Conservation (phyloP, 768 basidiomycete species). For the Baorangia bicolor region DNA sequence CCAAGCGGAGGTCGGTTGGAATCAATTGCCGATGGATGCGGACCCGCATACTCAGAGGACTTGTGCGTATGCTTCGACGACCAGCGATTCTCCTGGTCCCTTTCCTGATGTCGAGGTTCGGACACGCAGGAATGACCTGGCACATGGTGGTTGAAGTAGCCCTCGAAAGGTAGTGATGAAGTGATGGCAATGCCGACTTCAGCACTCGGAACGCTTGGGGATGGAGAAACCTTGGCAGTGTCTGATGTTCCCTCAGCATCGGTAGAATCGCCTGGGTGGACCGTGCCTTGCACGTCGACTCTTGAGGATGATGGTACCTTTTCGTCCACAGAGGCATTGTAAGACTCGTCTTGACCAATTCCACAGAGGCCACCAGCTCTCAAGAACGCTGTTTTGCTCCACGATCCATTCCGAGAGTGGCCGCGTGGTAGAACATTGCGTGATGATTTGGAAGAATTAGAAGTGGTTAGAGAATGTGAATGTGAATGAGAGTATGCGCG, state of each 20-base stretch:
- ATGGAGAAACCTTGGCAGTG: conserved; percentile 26
- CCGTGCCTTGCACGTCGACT: conserved; percentile 24
- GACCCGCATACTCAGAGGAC: conserved; percentile 40
- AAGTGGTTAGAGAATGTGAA: conserved; percentile 37
- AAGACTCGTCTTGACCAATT: conserved; percentile 22
- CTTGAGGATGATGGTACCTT: conserved; percentile 23
- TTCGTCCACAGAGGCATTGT: conserved; percentile 23
- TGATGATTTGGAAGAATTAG: conserved; percentile 34
- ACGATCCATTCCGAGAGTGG: conserved; percentile 40
- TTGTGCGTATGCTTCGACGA: conserved; percentile 20
- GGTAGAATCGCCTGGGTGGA: conserved; percentile 1
- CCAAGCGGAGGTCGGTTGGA: conserved; percentile 13
- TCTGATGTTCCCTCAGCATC: not conserved
- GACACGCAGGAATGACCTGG: conserved; percentile 5
- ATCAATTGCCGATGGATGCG: conserved; percentile 38
- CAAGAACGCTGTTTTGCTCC: conserved; percentile 37
- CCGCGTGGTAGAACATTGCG: conserved; percentile 17
- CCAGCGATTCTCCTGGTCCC: not conserved
- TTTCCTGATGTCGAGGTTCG: not conserved
- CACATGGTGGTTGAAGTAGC: conserved; percentile 12
- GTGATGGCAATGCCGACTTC: conserved; percentile 45
- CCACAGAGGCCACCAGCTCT: conserved; percentile 36
- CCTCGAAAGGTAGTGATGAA: conserved; percentile 36
- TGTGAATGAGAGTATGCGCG: conserved; percentile 35
- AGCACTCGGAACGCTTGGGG: conserved; percentile 26